Evolutionary conservation across 345 rosid genomes (phyloP), one percentile per base, ranked within the genome.

Genomic region (Gossypium longicalyx): DNA sequence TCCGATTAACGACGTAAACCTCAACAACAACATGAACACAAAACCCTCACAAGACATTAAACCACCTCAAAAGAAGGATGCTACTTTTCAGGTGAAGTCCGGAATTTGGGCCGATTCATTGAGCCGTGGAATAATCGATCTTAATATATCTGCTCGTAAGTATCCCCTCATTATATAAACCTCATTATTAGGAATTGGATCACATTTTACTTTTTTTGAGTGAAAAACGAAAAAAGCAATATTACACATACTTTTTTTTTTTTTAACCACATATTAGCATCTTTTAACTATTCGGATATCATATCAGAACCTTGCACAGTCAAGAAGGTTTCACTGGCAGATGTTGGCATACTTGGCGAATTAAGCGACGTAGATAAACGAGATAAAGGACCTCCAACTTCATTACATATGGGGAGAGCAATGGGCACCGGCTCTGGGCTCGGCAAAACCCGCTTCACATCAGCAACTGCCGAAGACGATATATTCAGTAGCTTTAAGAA

Each of bases 51-150:
- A 81, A 75, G 84, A 79, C 60, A 64, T 88, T 4, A 84, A 76
- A 62, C 79, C 87, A 60, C 74, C 77, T 38, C 85, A 80, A 71
- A 88, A 85, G 89, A 90, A 90, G 78, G 93, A 86, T 58, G 38
- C 73, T 70, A 44, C 73, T 70, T 90, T 96, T 81, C 87, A 87
- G 78, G 91, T 96, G 77, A 93, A 90, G 72, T 96, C 99, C 70
- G 99, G 98, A 79, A 86, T 96, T 74, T 96, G 99, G 99, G 87
- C 97, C 70, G 97, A 96, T 88, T 90, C 98, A 41, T 82, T 96
- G 59, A 96, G 90, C 87, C 97, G 98, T 74, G 99, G 99, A 68
- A 75, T 96, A 53, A 93, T 96, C 84, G 99, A 93, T 87, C 99
- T 96, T 52, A 93, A 96, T 72, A 90, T 96, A 83, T 83, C 97